Conservation (phyloP, 768 basidiomycete species). For the Podaxis rugospora region DNA sequence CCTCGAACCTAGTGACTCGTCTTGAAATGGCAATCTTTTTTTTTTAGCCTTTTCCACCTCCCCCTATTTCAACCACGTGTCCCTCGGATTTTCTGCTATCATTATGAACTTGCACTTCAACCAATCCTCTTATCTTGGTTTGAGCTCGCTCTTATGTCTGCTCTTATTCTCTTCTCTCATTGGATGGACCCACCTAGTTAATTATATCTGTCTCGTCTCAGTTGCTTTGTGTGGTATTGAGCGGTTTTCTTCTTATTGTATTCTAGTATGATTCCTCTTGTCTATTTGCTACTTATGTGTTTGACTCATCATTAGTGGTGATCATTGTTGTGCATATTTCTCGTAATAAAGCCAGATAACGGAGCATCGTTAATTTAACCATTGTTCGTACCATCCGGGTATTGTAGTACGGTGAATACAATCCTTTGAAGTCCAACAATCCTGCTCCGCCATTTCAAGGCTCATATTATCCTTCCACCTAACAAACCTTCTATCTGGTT, state of each 20-base stretch:
- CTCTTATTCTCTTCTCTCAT: not conserved
- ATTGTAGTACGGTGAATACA: not conserved
- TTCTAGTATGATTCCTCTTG: not conserved
- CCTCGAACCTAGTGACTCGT: not conserved
- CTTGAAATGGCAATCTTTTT: not conserved
- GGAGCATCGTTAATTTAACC: not conserved
- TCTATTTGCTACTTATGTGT: not conserved
- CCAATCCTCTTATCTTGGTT: not conserved
- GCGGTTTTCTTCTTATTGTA: not conserved
- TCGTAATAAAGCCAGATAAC: not conserved
- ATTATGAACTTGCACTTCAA: slow-evolving; percentile 2
- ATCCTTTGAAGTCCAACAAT: slow-evolving; percentile 1
- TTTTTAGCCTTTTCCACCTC: not conserved
- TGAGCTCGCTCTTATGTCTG: not conserved
- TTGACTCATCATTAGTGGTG: not conserved
- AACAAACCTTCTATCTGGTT: slow-evolving; percentile 24
- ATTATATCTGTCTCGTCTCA: not conserved
- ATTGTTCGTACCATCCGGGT: not conserved
- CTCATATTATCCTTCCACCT: slow-evolving; percentile 24
- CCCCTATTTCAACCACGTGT: not conserved
- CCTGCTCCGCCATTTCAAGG: slow-evolving; percentile 2
- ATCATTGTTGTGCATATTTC: not conserved
- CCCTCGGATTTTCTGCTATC: slow-evolving; percentile 2
- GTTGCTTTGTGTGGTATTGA: not conserved
- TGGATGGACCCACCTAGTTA: not conserved